phyloP scores from a whole-genome alignment of 2,329 filamentous ascomycete genomes.

The Aureobasidium pullulans region DNA sequence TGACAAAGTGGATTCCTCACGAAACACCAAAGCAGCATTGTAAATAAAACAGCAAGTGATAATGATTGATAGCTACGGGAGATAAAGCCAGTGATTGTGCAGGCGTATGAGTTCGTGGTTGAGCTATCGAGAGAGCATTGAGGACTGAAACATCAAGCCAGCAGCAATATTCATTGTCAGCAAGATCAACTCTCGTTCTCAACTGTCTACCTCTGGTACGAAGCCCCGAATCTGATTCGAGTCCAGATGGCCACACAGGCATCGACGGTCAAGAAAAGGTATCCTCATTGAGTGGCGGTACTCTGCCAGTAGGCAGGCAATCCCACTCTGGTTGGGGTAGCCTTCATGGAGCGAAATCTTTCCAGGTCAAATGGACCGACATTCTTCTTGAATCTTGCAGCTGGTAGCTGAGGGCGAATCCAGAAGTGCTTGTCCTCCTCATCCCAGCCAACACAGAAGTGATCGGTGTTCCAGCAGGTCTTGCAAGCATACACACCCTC shows the following conservation, averaged over 20 bases:
- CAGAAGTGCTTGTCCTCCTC: neutral
- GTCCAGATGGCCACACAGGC: neutral
- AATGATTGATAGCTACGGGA: too few relatives aligned
- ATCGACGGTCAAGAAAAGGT: neutral
- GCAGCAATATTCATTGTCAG: too few relatives aligned
- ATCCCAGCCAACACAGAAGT: neutral
- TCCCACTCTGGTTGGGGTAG: neutral
- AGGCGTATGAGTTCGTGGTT: too few relatives aligned
- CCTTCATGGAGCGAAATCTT: neutral
- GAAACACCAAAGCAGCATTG: too few relatives aligned
- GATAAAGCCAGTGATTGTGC: too few relatives aligned
- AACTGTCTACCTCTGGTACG: too few relatives aligned
- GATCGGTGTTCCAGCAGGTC: constrained; percentile 7
- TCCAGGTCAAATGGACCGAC: neutral
- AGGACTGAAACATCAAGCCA: too few relatives aligned
- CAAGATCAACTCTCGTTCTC: too few relatives aligned
- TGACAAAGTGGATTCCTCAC: too few relatives aligned
- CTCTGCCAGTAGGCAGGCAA: neutral
- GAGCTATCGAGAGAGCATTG: too few relatives aligned
- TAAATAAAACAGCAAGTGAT: too few relatives aligned
- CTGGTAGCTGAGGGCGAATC: neutral
- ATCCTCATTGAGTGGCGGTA: neutral
- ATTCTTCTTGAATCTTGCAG: neutral
- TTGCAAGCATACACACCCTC: neutral
- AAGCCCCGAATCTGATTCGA: too few relatives aligned